Percentiles rank a stretch among this genome's conserved stretches.
phyloP scores from a whole-genome alignment of 495 filamentous ascomycete species.

The Penicillium manginii region DNA sequence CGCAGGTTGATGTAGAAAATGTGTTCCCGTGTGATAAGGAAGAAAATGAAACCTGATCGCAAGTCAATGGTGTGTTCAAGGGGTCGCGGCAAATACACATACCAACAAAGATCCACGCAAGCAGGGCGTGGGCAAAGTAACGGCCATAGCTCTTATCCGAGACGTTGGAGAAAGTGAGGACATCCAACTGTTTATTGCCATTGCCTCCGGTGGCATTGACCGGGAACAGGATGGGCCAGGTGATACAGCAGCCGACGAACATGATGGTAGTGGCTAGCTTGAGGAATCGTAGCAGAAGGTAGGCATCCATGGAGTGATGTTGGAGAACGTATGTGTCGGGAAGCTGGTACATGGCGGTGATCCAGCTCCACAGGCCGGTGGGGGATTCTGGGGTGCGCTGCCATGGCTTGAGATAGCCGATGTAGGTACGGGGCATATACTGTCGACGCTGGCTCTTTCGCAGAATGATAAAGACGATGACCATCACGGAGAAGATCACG shows the following conservation, averaged over 20 bases:
- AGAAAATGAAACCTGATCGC: conserved; percentile 76
- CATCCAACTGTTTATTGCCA: conserved; percentile 67
- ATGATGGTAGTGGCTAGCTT: conserved; percentile 71
- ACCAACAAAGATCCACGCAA: conserved; percentile 77
- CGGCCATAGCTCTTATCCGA: conserved; percentile 53
- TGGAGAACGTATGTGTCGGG: conserved; percentile 84
- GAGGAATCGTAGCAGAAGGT: conserved; percentile 84
- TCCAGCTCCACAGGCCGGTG: conserved; percentile 74
- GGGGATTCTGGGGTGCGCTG: conserved; percentile 71
- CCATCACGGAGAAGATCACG: conserved; percentile 58
- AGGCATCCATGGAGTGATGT: conserved; percentile 88
- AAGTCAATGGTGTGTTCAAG: neutral
- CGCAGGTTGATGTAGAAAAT: conserved; percentile 95
- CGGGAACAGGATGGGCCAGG: conserved; percentile 85
- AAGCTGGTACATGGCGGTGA: conserved; percentile 74
- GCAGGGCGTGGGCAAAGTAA: conserved; percentile 77
- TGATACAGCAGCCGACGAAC: conserved; percentile 79
- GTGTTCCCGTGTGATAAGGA: conserved; percentile 85
- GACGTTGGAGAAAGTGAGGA: conserved; percentile 80
- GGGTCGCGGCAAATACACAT: conserved; percentile 16
- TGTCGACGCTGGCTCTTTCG: conserved; percentile 70
- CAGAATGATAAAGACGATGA: conserved; percentile 75
- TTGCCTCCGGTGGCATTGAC: conserved; percentile 77
- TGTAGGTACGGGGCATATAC: conserved; percentile 88
- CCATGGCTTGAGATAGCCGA: conserved; percentile 70